Evolutionary conservation across 1,139 yeast species (phyloP).

Genomic region (Geotrichum aggregatum): DNA sequence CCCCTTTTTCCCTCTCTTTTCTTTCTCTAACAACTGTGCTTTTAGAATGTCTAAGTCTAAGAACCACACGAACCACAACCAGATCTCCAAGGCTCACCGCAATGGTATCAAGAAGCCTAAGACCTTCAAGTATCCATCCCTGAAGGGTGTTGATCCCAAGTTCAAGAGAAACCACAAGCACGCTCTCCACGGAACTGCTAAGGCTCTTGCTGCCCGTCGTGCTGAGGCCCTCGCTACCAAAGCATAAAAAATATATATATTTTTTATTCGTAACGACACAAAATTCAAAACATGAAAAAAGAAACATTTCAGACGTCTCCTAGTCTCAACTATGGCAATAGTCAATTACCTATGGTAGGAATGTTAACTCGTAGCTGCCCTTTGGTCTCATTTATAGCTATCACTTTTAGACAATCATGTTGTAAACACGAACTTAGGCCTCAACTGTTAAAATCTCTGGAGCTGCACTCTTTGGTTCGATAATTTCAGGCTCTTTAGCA

Average conservation of each 20-base stretch:
- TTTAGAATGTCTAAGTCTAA: conserved; percentile 46
- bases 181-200: conserved; percentile 97
- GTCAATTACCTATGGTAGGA: no score
- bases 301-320: no score
- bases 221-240: conserved; percentile 23
- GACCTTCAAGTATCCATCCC: conserved; percentile 96
- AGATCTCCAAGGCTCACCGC: conserved; percentile 98
- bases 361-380: no score
- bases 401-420: not conserved
- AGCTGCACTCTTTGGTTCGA: no score
- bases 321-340: no score
- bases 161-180: conserved; percentile 97
- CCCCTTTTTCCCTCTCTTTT: not conserved
- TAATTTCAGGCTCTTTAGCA: no score
- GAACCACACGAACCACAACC: conserved; percentile 99
- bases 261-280: not conserved
- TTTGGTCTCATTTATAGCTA: not conserved
- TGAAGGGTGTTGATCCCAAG: conserved; percentile 98
- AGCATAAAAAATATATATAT: not conserved
- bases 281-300: not conserved
- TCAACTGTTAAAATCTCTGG: no score
- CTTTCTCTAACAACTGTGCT: not conserved
- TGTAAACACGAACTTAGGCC: no score
- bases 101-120: conserved; percentile 99
- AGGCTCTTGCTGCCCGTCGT: conserved; percentile 61